A percentile compares a stretch with the other conserved stretches of the same genome.
phyloP scores from a whole-genome alignment of 2,329 filamentous ascomycete species.

The Furcasterigmium sp. region DNA sequence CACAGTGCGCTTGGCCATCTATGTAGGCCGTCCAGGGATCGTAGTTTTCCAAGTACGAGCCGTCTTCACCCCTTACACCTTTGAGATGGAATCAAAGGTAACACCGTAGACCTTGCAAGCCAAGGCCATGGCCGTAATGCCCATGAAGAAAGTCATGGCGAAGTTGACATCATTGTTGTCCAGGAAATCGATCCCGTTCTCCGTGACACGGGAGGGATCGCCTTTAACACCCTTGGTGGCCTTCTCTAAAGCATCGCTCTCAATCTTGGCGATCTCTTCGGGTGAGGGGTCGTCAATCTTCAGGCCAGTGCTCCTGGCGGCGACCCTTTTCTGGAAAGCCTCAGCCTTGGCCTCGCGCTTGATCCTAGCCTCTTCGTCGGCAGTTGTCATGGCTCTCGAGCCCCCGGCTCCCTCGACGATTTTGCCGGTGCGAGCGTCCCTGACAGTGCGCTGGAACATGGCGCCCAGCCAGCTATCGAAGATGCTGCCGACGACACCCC shows the following conservation, averaged over 20 bases:
- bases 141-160: conserved; percentile 81
- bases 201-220: conserved; percentile 56
- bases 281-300: conserved; percentile 17
- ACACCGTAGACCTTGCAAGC: conserved; percentile 57
- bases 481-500: conserved; percentile 75
- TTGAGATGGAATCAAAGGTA: too few species aligned
- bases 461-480: conserved; percentile 86
- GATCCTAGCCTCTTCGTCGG: conserved; percentile 24
- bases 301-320: conserved; percentile 10
- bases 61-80: too few species aligned
- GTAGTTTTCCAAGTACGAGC: too few species aligned
- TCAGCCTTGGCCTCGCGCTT: conserved; percentile 36
- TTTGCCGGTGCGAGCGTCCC: conserved; percentile 77
- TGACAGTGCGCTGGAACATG: conserved; percentile 77
- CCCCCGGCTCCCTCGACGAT: conserved; percentile 85
- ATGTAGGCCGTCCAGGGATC: too few species aligned
- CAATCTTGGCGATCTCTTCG: conserved; percentile 28
- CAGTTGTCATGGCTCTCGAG: conserved; percentile 45
- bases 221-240: conserved; percentile 48
- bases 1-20: too few species aligned
- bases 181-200: conserved; percentile 67
- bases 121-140: conserved; percentile 66
- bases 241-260: conserved; percentile 40
- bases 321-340: conserved; percentile 5
- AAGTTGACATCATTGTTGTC: conserved; percentile 97